A percentile compares a stretch with the other conserved stretches of the same genome.
These are phyloP conservation scores for Jaltomata sinuosa DNA, from an alignment of 257 asterid species.

Conservation along the genomic window DNA sequence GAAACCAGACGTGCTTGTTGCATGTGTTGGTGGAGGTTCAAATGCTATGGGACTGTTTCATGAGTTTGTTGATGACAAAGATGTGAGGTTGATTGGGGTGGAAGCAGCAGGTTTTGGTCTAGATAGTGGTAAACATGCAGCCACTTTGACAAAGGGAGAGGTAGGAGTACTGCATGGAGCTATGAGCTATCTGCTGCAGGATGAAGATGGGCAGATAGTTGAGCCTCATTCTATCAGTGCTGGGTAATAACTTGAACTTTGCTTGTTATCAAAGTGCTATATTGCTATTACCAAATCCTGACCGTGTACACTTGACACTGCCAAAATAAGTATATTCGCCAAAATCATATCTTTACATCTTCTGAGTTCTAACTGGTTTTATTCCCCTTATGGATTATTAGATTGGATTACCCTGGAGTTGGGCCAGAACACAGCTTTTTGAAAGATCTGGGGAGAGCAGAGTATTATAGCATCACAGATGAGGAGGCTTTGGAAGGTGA, in stretches of 20 bases:
- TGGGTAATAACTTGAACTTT: slow-evolving; percentile 40
- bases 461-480: slow-evolving; percentile 70
- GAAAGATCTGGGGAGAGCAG: slow-evolving; percentile 86
- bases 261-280: not conserved
- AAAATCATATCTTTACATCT: not conserved
- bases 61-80: slow-evolving; percentile 77
- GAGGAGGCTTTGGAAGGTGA: slow-evolving; percentile 93
- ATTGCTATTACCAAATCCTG: not conserved
- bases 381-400: not conserved
- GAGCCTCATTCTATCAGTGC: slow-evolving; percentile 98
- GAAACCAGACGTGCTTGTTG: slow-evolving; percentile 76
- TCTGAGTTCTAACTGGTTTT: not conserved
- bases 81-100: slow-evolving; percentile 82
- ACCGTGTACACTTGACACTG: not conserved
- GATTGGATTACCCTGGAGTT: slow-evolving; percentile 91
- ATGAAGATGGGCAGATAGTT: slow-evolving; percentile 84
- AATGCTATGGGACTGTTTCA: slow-evolving; percentile 93
- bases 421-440: slow-evolving; percentile 98
- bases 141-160: slow-evolving; percentile 86
- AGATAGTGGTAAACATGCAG: slow-evolving; percentile 95
- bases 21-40: slow-evolving; percentile 97
- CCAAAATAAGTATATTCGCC: not conserved
- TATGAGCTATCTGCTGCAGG: slow-evolving; percentile 93
- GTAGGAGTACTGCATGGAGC: slow-evolving; percentile 94
- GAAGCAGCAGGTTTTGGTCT: slow-evolving; percentile 96